phyloP scores from a whole-genome alignment of 208 protist species.

The Angomonas deanei region DNA sequence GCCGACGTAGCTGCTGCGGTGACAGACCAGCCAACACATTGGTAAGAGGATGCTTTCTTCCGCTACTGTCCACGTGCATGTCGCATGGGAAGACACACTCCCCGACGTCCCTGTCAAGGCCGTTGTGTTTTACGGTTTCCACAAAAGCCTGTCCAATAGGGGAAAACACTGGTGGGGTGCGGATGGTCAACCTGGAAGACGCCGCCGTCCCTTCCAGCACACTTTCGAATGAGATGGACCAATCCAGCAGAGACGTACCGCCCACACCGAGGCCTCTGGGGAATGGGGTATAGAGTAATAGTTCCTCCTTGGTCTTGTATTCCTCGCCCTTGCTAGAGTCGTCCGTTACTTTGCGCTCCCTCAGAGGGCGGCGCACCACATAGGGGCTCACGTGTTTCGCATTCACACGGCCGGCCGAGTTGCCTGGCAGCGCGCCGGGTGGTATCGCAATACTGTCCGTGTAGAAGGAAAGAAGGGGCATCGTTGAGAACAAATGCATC shows the following conservation, averaged over 20 bases:
- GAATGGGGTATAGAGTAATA: conserved; percentile 24
- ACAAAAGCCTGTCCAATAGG: not conserved
- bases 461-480: conserved; percentile 30
- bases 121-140: not conserved
- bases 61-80: not conserved
- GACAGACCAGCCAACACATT: conserved; percentile 9
- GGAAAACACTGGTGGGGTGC: not conserved
- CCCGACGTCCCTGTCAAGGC: not conserved
- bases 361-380: conserved; percentile 4
- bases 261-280: conserved; percentile 45
- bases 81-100: not conserved
- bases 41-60: not conserved
- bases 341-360: not conserved
- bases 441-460: conserved; percentile 25
- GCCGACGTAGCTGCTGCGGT: conserved; percentile 5
- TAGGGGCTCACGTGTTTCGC: not conserved
- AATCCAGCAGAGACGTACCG: conserved; percentile 53
- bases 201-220: not conserved
- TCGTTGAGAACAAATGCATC: conserved; percentile 2
- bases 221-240: conserved; percentile 28
- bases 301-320: not conserved
- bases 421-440: not conserved
- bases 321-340: not conserved
- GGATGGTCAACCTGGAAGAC: not conserved
- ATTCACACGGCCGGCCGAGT: not conserved